Percentiles rank a stretch among this genome's conserved stretches.
These are phyloP conservation scores for Pythium sp. DNA, from an alignment of 352 stramenopile genomes.

Conservation along the genomic window DNA sequence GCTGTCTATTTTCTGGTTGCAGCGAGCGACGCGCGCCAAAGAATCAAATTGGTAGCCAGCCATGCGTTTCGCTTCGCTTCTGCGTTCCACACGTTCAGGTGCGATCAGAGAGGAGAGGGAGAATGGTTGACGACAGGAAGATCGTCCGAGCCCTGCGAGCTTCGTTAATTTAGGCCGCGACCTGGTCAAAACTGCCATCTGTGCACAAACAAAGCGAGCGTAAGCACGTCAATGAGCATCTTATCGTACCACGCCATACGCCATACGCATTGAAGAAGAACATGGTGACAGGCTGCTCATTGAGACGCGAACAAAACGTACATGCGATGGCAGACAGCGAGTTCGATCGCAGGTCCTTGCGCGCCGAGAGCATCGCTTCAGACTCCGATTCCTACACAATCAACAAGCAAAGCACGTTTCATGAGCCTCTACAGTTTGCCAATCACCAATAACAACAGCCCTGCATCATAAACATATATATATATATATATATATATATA, in stretches of 20 bases:
- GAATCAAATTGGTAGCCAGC: too few relatives aligned
- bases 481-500: too few relatives aligned
- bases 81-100: too few relatives aligned
- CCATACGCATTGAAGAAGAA: not conserved
- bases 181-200: constrained; percentile 23
- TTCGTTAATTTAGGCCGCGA: constrained; percentile 4
- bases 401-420: constrained; percentile 4
- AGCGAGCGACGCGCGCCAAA: too few relatives aligned
- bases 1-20: too few relatives aligned
- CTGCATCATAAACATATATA: not conserved
- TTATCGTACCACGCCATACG: not conserved
- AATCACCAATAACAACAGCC: not conserved
- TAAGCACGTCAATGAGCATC: not conserved
- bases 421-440: not conserved
- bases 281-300: not conserved
- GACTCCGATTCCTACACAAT: constrained; percentile 42
- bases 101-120: too few relatives aligned
- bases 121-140: too few relatives aligned
- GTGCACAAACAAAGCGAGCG: not conserved
- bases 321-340: constrained; percentile 43
- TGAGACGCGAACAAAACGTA: constrained; percentile 19
- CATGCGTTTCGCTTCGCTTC: too few relatives aligned
- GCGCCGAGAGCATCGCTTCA: constrained; percentile 36
- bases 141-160: too few relatives aligned
- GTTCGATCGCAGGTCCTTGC: constrained; percentile 35